Evolutionary conservation across 352 stramenopile genomes (phyloP), one percentile per base, ranked within the genome.

Genomic region (Globisporangium nagaii): DNA sequence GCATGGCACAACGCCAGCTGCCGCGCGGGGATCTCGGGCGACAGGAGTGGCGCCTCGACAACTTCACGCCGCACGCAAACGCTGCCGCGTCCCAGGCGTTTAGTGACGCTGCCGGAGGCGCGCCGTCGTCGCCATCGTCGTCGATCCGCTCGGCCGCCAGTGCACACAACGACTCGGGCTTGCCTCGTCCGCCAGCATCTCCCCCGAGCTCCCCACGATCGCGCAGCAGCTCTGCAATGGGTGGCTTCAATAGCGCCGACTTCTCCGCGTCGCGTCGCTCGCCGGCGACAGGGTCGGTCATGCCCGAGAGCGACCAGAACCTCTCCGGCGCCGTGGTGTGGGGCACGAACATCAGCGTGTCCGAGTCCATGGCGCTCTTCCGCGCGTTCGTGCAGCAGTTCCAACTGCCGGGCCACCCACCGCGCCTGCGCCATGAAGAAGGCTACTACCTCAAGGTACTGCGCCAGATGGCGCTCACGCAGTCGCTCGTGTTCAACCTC

Each of bases 321-420:
- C 82, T 90, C 17, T 81, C 70, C 0, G 83, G 90, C 10, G 86
- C 90, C 1, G 88, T 98, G 12, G 94, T 98, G 4, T 97, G 88
- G 86, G 93, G 93, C 37, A 98, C 94, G 8, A 96, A 96, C 59
- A 93, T 98, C 48, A 96, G 91, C 37, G 85, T 98, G 9, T 79
- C 90, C 4, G 86, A 95, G 44, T 91, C 83, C n/a, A 97, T 97
- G 84, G 68, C 75, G 13, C 60, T 91, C 15, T 98, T 98, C 65
- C 71, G 88, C 46, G 52, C 61, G 22, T 98, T 98, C 56, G 41
- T 98, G 41, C 72, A 94, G 30, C 70, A 94, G 50, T 98, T 93
- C 62, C 63, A 66, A 24, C 68, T 73, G 27, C 63, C 72, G 1
- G 61, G 63, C 8, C 66, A 68, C 5, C 48, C 56, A n/a, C 55